Evolutionary conservation across 208 protist species (phyloP).

Genomic region (Naegleria gruberi): DNA sequence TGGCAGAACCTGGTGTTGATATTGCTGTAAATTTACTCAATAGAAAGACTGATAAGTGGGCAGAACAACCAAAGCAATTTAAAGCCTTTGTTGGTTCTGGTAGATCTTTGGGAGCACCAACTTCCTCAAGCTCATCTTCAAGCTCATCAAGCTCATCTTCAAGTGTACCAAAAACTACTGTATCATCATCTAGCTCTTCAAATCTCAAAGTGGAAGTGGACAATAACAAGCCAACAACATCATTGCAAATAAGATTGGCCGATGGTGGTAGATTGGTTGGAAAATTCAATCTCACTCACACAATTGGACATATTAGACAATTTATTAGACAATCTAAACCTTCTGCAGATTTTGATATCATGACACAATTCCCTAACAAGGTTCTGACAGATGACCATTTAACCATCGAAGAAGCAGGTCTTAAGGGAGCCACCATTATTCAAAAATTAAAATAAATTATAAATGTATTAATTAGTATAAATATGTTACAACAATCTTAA

Average conservation of each 20-base stretch:
- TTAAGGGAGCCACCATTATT: background rate
- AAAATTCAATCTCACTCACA: constrained; percentile 28
- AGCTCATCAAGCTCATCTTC: background rate
- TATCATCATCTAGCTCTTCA: no score
- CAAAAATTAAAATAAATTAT: constrained; percentile 10
- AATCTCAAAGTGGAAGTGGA: background rate
- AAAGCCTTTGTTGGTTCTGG: constrained; percentile 21
- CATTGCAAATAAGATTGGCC: constrained; percentile 6
- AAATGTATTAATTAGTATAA: no score
- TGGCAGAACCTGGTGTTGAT: background rate
- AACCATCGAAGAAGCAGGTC: constrained; percentile 18
- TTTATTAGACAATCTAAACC: constrained; percentile 2
- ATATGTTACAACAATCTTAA: no score
- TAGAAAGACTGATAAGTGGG: constrained; percentile 14
- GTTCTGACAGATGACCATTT: background rate
- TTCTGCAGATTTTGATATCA: background rate
- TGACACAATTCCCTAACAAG: constrained; percentile 19
- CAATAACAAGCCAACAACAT: constrained; percentile 2
- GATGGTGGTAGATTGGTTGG: constrained; percentile 6
- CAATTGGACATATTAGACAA: background rate
- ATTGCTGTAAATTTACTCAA: constrained; percentile 11
- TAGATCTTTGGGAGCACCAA: background rate
- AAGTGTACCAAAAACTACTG: background rate
- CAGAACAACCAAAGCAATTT: background rate
- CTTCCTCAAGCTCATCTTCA: background rate